phyloP scores from a whole-genome alignment of 2,329 filamentous ascomycete genomes.

The Penicillium hordei region DNA sequence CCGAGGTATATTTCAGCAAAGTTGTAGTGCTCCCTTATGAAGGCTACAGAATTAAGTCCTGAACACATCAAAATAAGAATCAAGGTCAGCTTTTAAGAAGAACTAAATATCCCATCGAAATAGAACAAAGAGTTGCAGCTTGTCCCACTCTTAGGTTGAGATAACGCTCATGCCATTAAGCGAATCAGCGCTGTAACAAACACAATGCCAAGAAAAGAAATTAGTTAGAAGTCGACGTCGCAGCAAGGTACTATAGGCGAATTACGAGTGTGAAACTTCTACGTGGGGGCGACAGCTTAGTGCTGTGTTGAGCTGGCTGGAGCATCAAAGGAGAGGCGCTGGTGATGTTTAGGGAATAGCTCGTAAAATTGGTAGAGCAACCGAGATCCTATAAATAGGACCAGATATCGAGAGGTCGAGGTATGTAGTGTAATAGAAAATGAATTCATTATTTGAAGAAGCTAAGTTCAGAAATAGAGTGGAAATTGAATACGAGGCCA shows the following conservation, averaged over 20 bases:
- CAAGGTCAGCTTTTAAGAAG: neutral
- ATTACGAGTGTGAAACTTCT: neutral
- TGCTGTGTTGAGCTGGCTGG: neutral
- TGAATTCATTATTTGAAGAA: neutral
- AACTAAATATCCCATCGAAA: neutral
- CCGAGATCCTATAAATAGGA: too few relatives aligned
- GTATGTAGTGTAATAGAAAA: neutral
- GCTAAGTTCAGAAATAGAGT: neutral
- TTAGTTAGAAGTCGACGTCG: neutral
- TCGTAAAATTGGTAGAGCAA: neutral
- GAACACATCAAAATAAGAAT: neutral
- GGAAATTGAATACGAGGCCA: neutral
- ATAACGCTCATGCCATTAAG: neutral
- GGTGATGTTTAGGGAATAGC: too few relatives aligned
- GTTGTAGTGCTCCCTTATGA: neutral
- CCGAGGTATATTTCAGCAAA: neutral
- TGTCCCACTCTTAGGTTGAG: neutral
- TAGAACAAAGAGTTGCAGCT: neutral
- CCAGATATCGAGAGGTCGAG: neutral
- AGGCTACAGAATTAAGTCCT: neutral
- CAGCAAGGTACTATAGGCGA: neutral
- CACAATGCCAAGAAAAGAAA: neutral
- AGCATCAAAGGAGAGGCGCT: neutral
- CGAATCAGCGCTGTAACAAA: neutral
- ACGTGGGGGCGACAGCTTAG: neutral